These are phyloP conservation scores for Marasmius fiardii DNA, from an alignment of 1,284 basidiomycete genomes.

Conservation along the genomic window DNA sequence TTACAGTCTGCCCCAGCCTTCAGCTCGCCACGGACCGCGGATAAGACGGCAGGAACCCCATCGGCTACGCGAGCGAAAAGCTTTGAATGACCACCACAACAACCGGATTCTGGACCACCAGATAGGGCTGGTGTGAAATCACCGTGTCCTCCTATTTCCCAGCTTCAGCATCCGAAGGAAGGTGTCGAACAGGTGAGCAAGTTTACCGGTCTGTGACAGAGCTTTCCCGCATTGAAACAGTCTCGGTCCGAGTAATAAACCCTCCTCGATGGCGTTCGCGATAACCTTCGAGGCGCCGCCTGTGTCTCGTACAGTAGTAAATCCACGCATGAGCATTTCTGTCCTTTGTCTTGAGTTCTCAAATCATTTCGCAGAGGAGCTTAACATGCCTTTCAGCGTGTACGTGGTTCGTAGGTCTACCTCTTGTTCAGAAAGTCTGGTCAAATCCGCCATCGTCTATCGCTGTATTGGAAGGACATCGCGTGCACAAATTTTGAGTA, in stretches of 20 bases:
- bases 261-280: slow-evolving; percentile 38
- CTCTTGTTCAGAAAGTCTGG: slow-evolving; percentile 29
- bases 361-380: neutral
- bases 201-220: slow-evolving; percentile 40
- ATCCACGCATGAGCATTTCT: slow-evolving; percentile 45
- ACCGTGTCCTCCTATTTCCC: slow-evolving; percentile 35
- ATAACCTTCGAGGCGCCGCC: slow-evolving; percentile 43
- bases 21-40: slow-evolving; percentile 39
- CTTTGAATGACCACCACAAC: slow-evolving; percentile 37
- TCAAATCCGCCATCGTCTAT: slow-evolving; percentile 33
- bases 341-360: neutral
- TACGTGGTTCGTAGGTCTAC: slow-evolving; percentile 35
- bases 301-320: slow-evolving; percentile 47
- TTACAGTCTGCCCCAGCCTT: slow-evolving; percentile 40
- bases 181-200: neutral
- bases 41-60: slow-evolving; percentile 37
- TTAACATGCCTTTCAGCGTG: slow-evolving; percentile 28
- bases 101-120: slow-evolving; percentile 25
- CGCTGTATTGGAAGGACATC: too few species aligned
- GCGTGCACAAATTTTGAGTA: neutral
- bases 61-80: slow-evolving; percentile 33
- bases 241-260: slow-evolving; percentile 38
- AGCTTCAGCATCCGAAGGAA: neutral
- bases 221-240: slow-evolving; percentile 43
- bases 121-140: slow-evolving; percentile 26